Evolutionary conservation across 2,329 filamentous ascomycete species (phyloP).

Genomic region (Zymoseptoria brevis): DNA sequence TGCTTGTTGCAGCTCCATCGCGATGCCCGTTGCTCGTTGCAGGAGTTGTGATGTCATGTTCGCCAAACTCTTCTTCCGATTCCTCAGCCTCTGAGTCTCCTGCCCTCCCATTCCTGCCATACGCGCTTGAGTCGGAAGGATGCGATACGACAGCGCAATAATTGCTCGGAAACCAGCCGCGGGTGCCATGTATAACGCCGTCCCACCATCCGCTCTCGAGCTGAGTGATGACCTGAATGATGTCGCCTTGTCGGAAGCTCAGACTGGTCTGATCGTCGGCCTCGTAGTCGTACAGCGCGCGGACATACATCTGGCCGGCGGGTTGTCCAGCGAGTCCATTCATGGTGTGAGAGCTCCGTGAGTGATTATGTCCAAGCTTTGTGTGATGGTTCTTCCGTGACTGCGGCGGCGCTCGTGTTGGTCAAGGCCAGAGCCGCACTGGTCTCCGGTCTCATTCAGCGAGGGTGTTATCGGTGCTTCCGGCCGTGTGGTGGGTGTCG

Average conservation of each 20-base stretch:
- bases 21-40: slow-evolving; percentile 33
- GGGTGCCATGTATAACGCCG: slow-evolving; percentile 90
- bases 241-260: slow-evolving; percentile 92
- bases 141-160: slow-evolving; percentile 84
- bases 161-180: slow-evolving; percentile 99
- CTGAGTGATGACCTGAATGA: slow-evolving; percentile 97
- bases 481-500: neutral
- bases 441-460: neutral
- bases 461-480: neutral
- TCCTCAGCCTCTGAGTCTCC: slow-evolving; percentile 36
- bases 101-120: slow-evolving; percentile 53
- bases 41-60: slow-evolving; percentile 43
- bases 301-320: slow-evolving; percentile 67
- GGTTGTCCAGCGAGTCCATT: slow-evolving; percentile 45
- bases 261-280: slow-evolving; percentile 94
- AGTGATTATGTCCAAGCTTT: neutral
- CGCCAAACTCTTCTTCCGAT: slow-evolving; percentile 60
- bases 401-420: neutral
- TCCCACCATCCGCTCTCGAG: slow-evolving; percentile 99
- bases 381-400: neutral
- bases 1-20: slow-evolving; percentile 55
- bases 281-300: slow-evolving; percentile 95
- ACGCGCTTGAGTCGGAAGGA: slow-evolving; percentile 60
- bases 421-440: neutral
- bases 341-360: slow-evolving; percentile 31